Base-by-base conservation (phyloP, 164 flowering plant genomes). In the Macadamia integrifolia region DNA sequence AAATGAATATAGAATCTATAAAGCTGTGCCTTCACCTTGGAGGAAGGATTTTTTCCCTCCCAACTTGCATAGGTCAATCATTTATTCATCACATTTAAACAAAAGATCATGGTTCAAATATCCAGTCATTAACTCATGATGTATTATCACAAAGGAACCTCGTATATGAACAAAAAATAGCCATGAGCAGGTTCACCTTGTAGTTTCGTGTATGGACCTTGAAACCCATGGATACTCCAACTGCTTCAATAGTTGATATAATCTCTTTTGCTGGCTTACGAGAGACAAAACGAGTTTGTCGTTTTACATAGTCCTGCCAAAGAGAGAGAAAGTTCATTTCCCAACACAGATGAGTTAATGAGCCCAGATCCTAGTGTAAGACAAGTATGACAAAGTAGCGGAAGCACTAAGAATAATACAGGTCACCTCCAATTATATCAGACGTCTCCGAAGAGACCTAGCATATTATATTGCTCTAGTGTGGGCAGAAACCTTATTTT, bases 201-300 rank as follows among this genome's bases (percentile, higher is more conserved):
- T 81, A 94, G 71, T 86, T 76, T 29, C 91, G 91, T 43, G 93
- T 81, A 73, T 90, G 93, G 69, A 86, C 92, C 82, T 86, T 89
- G 59, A 94, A 80, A 69, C 80, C 75, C 95, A 90, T 83, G 58
- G 92, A 87, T 77, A 74, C 84, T 31, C 92, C 93, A 79, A 80
- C 89, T 46, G 85, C 80, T 78, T 86, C 93, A 72, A 94, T 77
- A 12, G 81, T 74, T 69, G 90, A 81, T 66, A 84, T 82, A 69
- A 92, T 89, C 43, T 67, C 81, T 63, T 79, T 84, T 35, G 99
- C 91, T 53, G 97, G 92, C 75, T 85, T 62, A 6, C 87, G 87
- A 18, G 99, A 94, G 64, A 94, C 91, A 77, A 94, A 94, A 61
- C 97, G 92, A 67, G 99, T 94, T 83, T 94, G 99, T 31, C 96